A percentile compares a stretch with the other conserved stretches of the same genome.
These are phyloP conservation scores for Fusarium setosum DNA, from an alignment of 2,329 filamentous ascomycete genomes.

Conservation along the genomic window DNA sequence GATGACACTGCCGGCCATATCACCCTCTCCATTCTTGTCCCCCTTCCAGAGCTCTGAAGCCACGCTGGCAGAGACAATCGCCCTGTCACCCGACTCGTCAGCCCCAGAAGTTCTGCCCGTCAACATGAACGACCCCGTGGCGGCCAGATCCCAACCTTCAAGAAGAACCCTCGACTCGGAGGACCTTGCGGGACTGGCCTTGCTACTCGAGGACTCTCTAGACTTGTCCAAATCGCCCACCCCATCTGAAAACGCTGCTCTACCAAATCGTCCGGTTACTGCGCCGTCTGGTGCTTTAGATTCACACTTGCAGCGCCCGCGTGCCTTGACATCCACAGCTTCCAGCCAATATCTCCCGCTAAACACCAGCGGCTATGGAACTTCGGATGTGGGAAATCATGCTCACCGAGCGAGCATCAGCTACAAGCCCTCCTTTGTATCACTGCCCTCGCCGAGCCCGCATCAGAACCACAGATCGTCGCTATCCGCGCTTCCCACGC, in stretches of 20 bases:
- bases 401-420: neutral
- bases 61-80: neutral
- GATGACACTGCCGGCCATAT: neutral
- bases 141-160: neutral
- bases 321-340: neutral
- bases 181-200: constrained; percentile 5
- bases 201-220: constrained; percentile 17
- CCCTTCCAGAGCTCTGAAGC: constrained; percentile 3
- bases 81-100: neutral
- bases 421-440: constrained; percentile 4
- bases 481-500: neutral
- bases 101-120: constrained; percentile 23
- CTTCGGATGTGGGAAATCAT: neutral
- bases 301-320: no score
- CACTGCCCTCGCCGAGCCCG: neutral
- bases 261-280: neutral
- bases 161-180: neutral
- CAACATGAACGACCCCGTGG: neutral
- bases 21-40: neutral
- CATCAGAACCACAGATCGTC: neutral
- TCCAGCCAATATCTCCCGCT: neutral
- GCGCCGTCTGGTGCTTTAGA: neutral
- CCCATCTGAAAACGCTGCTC: neutral
- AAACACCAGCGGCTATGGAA: neutral
- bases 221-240: neutral